Evolutionary conservation across 768 basidiomycete species (phyloP).

Genomic region (Calocybe gangraenosa): DNA sequence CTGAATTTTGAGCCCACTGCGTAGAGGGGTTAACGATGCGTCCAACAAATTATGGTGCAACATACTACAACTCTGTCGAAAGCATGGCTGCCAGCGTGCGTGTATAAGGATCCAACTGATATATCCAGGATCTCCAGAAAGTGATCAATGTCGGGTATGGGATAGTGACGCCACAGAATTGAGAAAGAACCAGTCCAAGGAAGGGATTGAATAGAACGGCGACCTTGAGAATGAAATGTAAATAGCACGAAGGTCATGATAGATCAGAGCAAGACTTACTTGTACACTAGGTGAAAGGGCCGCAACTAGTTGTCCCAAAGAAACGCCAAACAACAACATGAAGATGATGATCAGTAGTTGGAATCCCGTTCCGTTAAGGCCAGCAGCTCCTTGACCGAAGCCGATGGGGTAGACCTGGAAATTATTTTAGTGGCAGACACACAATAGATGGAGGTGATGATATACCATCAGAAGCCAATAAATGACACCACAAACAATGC

Average conservation of each 20-base stretch:
- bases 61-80: slow-evolving; percentile 71
- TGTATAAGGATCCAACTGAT: slow-evolving; percentile 68
- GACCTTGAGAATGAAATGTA: slow-evolving; percentile 32
- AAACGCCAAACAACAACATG: slow-evolving; percentile 62
- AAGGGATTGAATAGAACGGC: slow-evolving; percentile 82
- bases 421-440: too few species aligned
- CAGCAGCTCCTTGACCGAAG: slow-evolving; percentile 59
- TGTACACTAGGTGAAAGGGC: slow-evolving; percentile 75
- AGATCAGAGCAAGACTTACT: slow-evolving; percentile 25
- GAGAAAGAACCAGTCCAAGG: slow-evolving; percentile 55
- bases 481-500: slow-evolving; percentile 59
- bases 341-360: slow-evolving; percentile 67
- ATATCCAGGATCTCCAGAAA: slow-evolving; percentile 81
- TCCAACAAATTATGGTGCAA: not conserved
- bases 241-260: not conserved
- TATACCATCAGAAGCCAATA: slow-evolving; percentile 76
- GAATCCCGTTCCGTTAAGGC: slow-evolving; percentile 64
- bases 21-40: slow-evolving; percentile 11
- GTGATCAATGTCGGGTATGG: slow-evolving; percentile 57
- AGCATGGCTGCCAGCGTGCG: slow-evolving; percentile 68
- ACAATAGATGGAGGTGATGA: too few species aligned
- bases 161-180: slow-evolving; percentile 81
- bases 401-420: slow-evolving; percentile 57
- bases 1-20: slow-evolving; percentile 54
- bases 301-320: slow-evolving; percentile 70